Evolutionary conservation across 2,329 filamentous ascomycete species (phyloP), one percentile per base, ranked within the genome.

Genomic region (Pseudogymnoascus sp.): DNA sequence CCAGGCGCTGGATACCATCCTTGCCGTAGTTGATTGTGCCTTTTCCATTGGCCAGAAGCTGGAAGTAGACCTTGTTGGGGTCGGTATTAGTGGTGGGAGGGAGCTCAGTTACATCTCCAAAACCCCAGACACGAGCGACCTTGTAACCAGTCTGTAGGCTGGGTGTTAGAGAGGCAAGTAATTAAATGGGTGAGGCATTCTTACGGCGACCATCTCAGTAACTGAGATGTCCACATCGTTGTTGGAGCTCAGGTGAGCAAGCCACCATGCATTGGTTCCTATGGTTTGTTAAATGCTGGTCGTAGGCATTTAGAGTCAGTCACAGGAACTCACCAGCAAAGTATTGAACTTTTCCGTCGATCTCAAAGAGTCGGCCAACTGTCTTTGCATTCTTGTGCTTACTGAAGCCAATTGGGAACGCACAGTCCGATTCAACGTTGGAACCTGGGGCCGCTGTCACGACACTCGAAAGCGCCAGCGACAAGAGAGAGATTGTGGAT

Each of bases 1-100:
- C 86, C 2, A 89, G 79, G n/a, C 84, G 79, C 70, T 86, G 79
- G 9, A 88, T 79, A 14, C 86, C 85, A 71, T 88, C 76, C 36
- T 80, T 68, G 1, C 84, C 86, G 0, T 80, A 86, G 74, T 89
- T 88, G 76, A 88, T 87, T 18, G 80, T 81, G 2, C 80, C 79
- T 3, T 77, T 77, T 1, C 76, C 77, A 2, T 78, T 72, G 6
- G 80, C 79, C 14, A 78, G 73, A 6, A 75, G 67, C 63, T 79
- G 78, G 68, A 72, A 80, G 64, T 76, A 79, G 6, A 84, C 78
- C 1, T 75, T 77, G 16, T 77, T 77, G 0, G 75, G 69, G 8
- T 74, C 70, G 7, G 76, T 77, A 16, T 75, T 66, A 1, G 72
- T 68, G 38, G 74, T 9, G 1, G 64, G 37, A 8, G 70, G 67